phyloP scores from a whole-genome alignment of 176 grass and related monocot genomes.

The Paspalum notatum region DNA sequence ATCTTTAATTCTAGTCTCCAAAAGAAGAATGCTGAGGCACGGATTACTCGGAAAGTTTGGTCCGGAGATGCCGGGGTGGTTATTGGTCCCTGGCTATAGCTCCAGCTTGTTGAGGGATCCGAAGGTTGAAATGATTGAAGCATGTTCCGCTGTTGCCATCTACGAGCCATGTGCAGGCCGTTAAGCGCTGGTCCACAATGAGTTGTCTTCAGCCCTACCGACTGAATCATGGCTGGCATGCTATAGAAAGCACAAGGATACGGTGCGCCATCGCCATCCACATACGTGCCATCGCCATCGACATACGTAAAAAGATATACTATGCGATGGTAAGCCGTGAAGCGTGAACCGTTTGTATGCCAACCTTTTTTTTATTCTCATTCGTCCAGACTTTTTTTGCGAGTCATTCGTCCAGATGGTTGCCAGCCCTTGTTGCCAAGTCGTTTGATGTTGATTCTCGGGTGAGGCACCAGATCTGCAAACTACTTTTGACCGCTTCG shows the following conservation, averaged over 20 bases:
- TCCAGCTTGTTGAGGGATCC: conserved; percentile 29
- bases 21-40: neutral
- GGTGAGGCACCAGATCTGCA: no score
- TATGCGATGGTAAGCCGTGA: no score
- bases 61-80: neutral
- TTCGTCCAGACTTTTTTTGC: no score
- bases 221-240: conserved; percentile 29
- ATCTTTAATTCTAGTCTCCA: neutral
- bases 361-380: no score
- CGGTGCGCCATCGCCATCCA: conserved; percentile 11
- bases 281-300: neutral
- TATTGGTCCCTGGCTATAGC: no score
- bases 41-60: neutral
- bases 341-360: no score
- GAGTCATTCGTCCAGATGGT: no score
- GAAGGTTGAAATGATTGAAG: conserved; percentile 50
- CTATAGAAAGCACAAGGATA: neutral
- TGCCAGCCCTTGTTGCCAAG: no score
- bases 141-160: conserved; percentile 36
- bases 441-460: no score
- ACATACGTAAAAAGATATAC: neutral
- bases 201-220: conserved; percentile 9
- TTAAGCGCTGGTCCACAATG: conserved; percentile 42
- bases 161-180: conserved; percentile 36
- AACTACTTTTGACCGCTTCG: no score